phyloP scores from a whole-genome alignment of 148 eudicot genomes.

The Rhododendron simsii region DNA sequence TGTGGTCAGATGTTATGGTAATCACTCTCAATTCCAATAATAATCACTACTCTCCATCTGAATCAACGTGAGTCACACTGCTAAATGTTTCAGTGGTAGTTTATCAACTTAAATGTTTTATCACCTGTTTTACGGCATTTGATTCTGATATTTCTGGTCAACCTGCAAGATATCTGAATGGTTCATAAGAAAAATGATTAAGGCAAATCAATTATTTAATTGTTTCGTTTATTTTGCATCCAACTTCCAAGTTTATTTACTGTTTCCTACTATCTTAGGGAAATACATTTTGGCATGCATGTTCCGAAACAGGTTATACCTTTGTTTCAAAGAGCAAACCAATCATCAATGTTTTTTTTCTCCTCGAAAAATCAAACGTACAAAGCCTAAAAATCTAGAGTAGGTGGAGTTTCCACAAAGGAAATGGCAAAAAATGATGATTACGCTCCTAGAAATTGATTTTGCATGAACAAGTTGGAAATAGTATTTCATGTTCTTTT shows the following conservation, averaged over 20 bases:
- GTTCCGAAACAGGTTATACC: not conserved
- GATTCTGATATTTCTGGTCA: not conserved
- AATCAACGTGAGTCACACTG: not conserved
- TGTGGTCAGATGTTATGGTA: not conserved
- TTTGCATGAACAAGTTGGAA: not conserved
- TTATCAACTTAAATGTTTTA: not conserved
- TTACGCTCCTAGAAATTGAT: not conserved
- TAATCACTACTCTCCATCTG: not conserved
- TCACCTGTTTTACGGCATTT: not conserved
- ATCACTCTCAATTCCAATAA: not conserved
- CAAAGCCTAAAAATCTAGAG: not conserved
- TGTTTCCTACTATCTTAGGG: not conserved
- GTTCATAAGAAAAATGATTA: not conserved
- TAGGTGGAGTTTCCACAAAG: not conserved
- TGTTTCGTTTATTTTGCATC: not conserved
- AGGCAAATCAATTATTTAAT: not conserved
- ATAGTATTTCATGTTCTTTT: not conserved
- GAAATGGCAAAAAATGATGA: not conserved
- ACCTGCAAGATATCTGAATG: not conserved
- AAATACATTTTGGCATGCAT: not conserved
- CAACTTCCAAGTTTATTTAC: not conserved
- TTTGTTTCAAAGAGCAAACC: not conserved
- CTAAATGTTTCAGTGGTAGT: not conserved
- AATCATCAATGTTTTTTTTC: not conserved
- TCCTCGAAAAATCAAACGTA: not conserved